A percentile compares a stretch with the other conserved stretches of the same genome.
Conservation (phyloP, 2,329 filamentous ascomycete genomes). For the Fusarium torreyae region DNA sequence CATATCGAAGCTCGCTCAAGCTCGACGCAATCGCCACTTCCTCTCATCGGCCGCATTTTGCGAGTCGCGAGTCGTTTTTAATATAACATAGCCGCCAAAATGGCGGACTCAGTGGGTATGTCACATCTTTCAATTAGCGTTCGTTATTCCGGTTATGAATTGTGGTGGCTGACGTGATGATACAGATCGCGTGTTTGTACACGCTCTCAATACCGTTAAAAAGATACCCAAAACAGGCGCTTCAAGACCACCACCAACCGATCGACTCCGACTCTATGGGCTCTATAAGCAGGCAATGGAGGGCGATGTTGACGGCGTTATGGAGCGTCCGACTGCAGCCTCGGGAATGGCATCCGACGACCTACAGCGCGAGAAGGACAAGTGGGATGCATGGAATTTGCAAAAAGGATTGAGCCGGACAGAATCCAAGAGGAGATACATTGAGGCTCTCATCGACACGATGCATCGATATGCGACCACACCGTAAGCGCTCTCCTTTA, state of each 20-base stretch:
- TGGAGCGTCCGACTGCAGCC: slow-evolving; percentile 79
- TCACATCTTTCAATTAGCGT: slow-evolving; percentile 3
- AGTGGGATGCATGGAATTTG: slow-evolving; percentile 96
- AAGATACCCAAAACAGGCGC: slow-evolving; percentile 96
- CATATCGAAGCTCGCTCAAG: slow-evolving; percentile 32
- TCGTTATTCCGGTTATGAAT: neutral
- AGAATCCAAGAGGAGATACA: slow-evolving; percentile 94
- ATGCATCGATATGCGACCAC: slow-evolving; percentile 98
- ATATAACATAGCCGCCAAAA: slow-evolving; percentile 36
- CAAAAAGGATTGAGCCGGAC: slow-evolving; percentile 88
- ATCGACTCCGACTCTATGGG: slow-evolving; percentile 94
- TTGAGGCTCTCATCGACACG: slow-evolving; percentile 93
- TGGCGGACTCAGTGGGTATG: slow-evolving; percentile 53
- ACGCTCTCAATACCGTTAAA: slow-evolving; percentile 98
- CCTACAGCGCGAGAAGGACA: slow-evolving; percentile 71
- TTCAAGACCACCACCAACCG: slow-evolving; percentile 85
- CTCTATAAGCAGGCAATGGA: slow-evolving; percentile 99
- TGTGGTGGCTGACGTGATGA: slow-evolving; percentile 39
- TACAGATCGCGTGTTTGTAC: slow-evolving; percentile 96
- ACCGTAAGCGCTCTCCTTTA: slow-evolving; percentile 64
- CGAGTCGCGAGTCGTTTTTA: slow-evolving; percentile 32
- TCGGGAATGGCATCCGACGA: slow-evolving; percentile 67
- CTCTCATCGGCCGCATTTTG: slow-evolving; percentile 33
- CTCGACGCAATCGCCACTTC: slow-evolving; percentile 35
- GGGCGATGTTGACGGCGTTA: slow-evolving; percentile 94